These are phyloP conservation scores for Ophiostoma pallidulum DNA, from an alignment of 2,329 filamentous ascomycete genomes.

Conservation along the genomic window DNA sequence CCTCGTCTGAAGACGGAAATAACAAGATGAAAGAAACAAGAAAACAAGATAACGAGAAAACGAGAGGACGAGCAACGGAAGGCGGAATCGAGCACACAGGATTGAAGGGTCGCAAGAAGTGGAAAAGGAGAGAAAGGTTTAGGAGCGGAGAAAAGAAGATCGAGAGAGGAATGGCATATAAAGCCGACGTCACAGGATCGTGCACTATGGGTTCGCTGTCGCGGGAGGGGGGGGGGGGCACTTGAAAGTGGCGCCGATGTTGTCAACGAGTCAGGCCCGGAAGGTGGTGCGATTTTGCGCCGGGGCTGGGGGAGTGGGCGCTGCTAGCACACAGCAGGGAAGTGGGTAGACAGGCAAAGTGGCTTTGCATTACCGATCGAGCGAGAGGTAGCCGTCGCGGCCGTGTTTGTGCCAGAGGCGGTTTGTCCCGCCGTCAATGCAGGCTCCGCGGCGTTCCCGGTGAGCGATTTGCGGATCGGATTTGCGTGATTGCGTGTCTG, in stretches of 20 bases:
- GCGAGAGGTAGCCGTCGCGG: too few relatives aligned
- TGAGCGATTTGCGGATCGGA: too few relatives aligned
- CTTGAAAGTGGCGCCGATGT: background rate
- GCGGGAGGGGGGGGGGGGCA: background rate
- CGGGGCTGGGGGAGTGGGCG: too few relatives aligned
- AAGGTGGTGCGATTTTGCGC: background rate
- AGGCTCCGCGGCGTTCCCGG: too few relatives aligned
- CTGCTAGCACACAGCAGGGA: too few relatives aligned
- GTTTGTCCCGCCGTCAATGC: too few relatives aligned
- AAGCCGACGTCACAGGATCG: slow-evolving; percentile 12
- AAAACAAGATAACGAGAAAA: background rate
- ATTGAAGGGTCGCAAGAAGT: background rate
- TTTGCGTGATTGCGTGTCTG: too few relatives aligned
- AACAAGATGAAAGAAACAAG: background rate
- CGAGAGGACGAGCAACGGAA: background rate
- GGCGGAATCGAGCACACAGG: background rate
- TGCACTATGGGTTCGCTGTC: slow-evolving; percentile 5
- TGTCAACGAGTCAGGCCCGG: too few relatives aligned
- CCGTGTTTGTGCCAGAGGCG: too few relatives aligned
- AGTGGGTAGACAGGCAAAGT: too few relatives aligned
- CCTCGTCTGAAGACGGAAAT: background rate
- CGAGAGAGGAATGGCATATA: slow-evolving; percentile 4
- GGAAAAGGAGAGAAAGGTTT: background rate
- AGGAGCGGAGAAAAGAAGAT: background rate
- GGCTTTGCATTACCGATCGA: too few relatives aligned